Base-by-base conservation (phyloP, 345 rosid genomes). In the Corymbia maculata region DNA sequence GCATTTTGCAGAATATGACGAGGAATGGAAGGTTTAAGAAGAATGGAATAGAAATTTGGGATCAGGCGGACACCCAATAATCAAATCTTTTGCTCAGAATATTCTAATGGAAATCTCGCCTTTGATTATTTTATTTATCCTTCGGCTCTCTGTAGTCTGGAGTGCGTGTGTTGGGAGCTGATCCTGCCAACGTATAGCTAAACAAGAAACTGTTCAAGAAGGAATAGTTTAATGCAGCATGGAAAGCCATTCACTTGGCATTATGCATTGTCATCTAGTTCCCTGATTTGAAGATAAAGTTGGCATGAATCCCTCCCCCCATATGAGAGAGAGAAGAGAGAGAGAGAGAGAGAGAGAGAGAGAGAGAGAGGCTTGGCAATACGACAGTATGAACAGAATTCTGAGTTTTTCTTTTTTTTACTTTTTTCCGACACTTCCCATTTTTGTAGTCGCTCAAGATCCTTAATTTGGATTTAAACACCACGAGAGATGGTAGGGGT, bases 241-340 rank as follows among this genome's bases (percentile, higher is more conserved):
- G 13, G 36, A 66, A 89, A 57, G 89, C 85, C 89, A 89, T 51
- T 42, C 28, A 51, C 45, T 86, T 79, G 90, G 95, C 93, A 90
- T 86, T 50, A 86, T 92, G 89, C 85, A 90, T 92, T 94, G 95
- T 94, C 96, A 82, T 89, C 51, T 87, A 90, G 90, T 90, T 90
- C 17, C 80, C 90, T 90, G 93, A 88, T 84, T 85, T 92, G n/a
- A 75, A 75, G 82, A 75, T 75, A 75, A 75, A 75, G 26, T 75
- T 75, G 82, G 49, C 49, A 19, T 42, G 49, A 75, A 36, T 75
- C 49, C 82, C 22, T 11, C 61, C 82, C 82, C 68, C 66, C 66
- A 24, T 10, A 36, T 36, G 42, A 36, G 42, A 36, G 42, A 36
- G 42, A 36, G 42, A 22, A 21, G 61, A 55, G 61, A 55, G 61